Conservation (phyloP, 768 basidiomycete genomes). For the Melanogaster broomeanus region DNA sequence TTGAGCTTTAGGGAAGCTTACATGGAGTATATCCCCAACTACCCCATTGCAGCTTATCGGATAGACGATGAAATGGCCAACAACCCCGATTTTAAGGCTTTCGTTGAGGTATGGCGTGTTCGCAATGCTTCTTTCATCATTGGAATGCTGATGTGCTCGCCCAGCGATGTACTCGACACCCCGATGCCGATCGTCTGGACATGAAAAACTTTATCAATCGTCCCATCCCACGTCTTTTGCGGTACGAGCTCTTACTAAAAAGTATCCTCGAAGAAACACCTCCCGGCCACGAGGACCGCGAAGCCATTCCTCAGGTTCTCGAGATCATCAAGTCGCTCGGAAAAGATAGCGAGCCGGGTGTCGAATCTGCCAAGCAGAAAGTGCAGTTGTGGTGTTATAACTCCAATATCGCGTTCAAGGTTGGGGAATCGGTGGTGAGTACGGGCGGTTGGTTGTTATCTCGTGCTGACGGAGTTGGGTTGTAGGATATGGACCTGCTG, state of each 20-base stretch:
- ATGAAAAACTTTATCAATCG: slow-evolving; percentile 94
- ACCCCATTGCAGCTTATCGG: slow-evolving; percentile 86
- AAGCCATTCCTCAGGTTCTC: slow-evolving; percentile 81
- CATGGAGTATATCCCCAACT: slow-evolving; percentile 90
- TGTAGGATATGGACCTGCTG: slow-evolving; percentile 86
- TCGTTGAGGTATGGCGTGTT: slow-evolving; percentile 67
- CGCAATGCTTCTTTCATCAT: background rate
- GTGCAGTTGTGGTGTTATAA: slow-evolving; percentile 90
- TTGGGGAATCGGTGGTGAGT: slow-evolving; percentile 67
- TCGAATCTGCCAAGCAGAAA: slow-evolving; percentile 81
- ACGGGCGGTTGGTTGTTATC: background rate
- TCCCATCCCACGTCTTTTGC: slow-evolving; percentile 85
- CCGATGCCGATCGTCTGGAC: slow-evolving; percentile 79
- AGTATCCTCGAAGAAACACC: slow-evolving; percentile 77
- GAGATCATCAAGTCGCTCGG: slow-evolving; percentile 86
- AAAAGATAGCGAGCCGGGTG: slow-evolving; percentile 86
- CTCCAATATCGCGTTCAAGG: slow-evolving; percentile 76
- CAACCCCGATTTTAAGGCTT: slow-evolving; percentile 77
- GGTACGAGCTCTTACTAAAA: slow-evolving; percentile 85
- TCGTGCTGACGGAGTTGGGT: background rate
- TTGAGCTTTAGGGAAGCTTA: slow-evolving; percentile 93
- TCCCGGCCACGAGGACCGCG: slow-evolving; percentile 74
- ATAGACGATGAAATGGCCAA: slow-evolving; percentile 87
- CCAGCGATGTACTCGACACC: slow-evolving; percentile 58
- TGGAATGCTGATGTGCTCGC: slow-evolving; percentile 1